A percentile compares a stretch with the other conserved stretches of the same genome.
phyloP scores from a whole-genome alignment of 129 eudicot species.

The carrot (Daucus carota) region DH1_v3.0 NC_030385.2:43657501-43658000 shows the following conservation, averaged over 20 bases:
- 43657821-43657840: not conserved
- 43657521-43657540: not conserved
- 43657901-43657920: conserved; percentile 77
- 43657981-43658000: conserved; percentile 38
- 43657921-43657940: conserved; percentile 84
- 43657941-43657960: conserved; percentile 73
- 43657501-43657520: too few relatives aligned
- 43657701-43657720: conserved; percentile 33
- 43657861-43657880: conserved; percentile 6
- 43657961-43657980: conserved; percentile 65
- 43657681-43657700: conserved; percentile 61
- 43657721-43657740: not conserved
- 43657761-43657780: not conserved
- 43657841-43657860: not conserved
- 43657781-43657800: not conserved
- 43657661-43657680: conserved; percentile 72
- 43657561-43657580: not conserved
- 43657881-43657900: conserved; percentile 91
- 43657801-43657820: not conserved
- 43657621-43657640: conserved; percentile 17
- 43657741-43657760: not conserved
- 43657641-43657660: conserved; percentile 80
- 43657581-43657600: not conserved
- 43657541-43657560: not conserved
- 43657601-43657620: not conserved